Percentiles rank a stretch among this genome's conserved stretches.
phyloP scores from a whole-genome alignment of 257 asterid species.

The Anisodus acutangulus region DNA sequence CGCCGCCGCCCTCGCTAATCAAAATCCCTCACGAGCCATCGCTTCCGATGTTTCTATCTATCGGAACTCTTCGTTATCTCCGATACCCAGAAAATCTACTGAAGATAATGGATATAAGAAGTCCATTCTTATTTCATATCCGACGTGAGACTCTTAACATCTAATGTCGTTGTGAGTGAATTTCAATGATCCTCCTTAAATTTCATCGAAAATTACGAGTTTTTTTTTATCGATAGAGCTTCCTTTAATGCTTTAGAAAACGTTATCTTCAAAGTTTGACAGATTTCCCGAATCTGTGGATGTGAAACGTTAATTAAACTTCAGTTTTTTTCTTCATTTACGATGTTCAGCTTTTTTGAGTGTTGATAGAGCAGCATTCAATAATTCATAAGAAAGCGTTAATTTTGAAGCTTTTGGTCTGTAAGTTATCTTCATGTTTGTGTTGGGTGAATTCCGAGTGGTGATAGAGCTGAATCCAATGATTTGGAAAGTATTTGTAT shows the following conservation, averaged over 20 bases:
- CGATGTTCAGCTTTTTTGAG: not conserved
- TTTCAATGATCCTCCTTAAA: not conserved
- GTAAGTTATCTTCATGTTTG: not conserved
- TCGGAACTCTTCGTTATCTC: conserved; percentile 7
- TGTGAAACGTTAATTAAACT: not conserved
- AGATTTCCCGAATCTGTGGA: not conserved
- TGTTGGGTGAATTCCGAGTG: too few species aligned
- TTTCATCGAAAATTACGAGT: not conserved
- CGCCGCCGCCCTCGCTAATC: conserved; percentile 18
- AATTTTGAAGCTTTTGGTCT: not conserved
- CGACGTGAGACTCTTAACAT: too few species aligned
- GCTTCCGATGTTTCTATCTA: not conserved
- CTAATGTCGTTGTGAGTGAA: conserved; percentile 28
- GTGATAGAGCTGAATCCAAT: not conserved
- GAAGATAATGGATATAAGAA: too few species aligned
- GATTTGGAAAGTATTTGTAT: not conserved
- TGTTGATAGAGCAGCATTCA: not conserved
- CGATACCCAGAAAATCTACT: conserved; percentile 9
- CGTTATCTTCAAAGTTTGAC: not conserved
- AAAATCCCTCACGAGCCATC: conserved; percentile 25
- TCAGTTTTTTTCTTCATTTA: not conserved
- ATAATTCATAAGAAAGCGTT: not conserved
- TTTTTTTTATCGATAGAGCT: not conserved
- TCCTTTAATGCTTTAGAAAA: not conserved
- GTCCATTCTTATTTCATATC: too few species aligned